Evolutionary conservation across 768 basidiomycete species (phyloP), one percentile per base, ranked within the genome.

Genomic region (Brasilioporus rufonigricans): DNA sequence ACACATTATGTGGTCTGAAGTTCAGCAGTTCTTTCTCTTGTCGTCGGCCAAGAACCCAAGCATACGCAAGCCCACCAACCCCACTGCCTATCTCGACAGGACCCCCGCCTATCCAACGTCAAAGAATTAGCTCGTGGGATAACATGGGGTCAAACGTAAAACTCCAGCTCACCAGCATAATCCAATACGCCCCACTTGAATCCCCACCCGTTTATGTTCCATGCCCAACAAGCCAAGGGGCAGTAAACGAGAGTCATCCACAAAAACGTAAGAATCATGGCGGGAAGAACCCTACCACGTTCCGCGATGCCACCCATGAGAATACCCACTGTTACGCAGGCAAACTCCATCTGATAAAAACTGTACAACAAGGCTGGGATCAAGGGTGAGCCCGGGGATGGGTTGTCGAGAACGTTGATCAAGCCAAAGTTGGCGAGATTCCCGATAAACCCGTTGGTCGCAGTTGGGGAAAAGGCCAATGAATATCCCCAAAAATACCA

Each of bases 161-260:
- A 26, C 19, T 48, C 16, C 8, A n/a, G 11, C 76, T 64, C 65
- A 79, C 91, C 92, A 51, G 93, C 92, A 66, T 90, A 97, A 69
- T 96, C 92, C 44, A 91, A 76, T 26, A 89, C 88, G 16, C 93
- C 93, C 80, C 84, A 89, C 61, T 81, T 83, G 70, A 85, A 87
- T 8, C 80, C 87, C 93, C 93, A 97, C 2, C 93, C 93, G 56
- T 87, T 83, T 0, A 73, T 60, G 48, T 82, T 82, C 92, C 92
- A 95, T 2, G 81, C 80, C 90, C 92, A 94, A 68, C 80, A 87
- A 31, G 91, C 92, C 55, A 95, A 77, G 10, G 91, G 91, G 63
- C 89, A 91, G 69, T 94, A 93, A 18, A 94, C 91, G 48, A 94
- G 59, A 7, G 92, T 94, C 66, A 86, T 76, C 93, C 93, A 97